Base-by-base conservation (phyloP, 352 stramenopile genomes). In the Globisporangium apiculatum region DNA sequence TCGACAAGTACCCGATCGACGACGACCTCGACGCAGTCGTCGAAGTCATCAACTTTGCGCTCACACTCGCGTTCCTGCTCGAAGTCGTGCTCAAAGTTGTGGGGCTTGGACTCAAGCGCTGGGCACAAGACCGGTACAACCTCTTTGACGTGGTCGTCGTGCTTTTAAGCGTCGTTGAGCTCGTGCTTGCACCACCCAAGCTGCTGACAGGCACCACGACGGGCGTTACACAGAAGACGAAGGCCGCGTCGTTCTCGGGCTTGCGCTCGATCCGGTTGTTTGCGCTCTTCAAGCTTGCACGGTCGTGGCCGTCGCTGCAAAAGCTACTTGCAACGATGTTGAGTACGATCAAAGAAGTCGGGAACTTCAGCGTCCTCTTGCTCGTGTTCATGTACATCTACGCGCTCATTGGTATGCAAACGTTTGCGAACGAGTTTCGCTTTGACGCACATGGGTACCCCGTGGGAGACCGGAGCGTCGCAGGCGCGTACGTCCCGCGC, bases 331-430 rank as follows among this genome's bases (percentile, higher is more conserved):
- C 69, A n/a, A 98, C 87, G 11, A 96, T 98, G 55, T 60, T 83
- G 47, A 88, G 78, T 48, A 96, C 93, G 15, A 67, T 97, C 46
- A 68, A 85, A 36, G 94, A 98, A 67, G 73, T 98, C 17, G 73
- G 69, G 35, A 97, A 97, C 65, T 98, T 98, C 61, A 78, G 76
- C 11, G 68, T 98, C 15, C 72, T 98, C 0, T 79, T 98, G 37
- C 51, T 95, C 10, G 74, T 98, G 6, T 97, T 98, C 66, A 85
- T 97, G 52, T 97, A 96, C 62, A 97, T 98, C 45, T 97, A 96
- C 61, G 75, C 86, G 6, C 65, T 98, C 11, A 80, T 97, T 36
- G 89, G 90, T 47, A 95, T 97, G 82, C 89, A 97, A 61, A 86
- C 94, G 9, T 97, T 98, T 56, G 83, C 87, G 2, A 97, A 97